Percentiles rank a stretch among this genome's conserved stretches.
phyloP scores from a whole-genome alignment of 495 filamentous ascomycete genomes.

The Aspergillus egyptiacus region DNA sequence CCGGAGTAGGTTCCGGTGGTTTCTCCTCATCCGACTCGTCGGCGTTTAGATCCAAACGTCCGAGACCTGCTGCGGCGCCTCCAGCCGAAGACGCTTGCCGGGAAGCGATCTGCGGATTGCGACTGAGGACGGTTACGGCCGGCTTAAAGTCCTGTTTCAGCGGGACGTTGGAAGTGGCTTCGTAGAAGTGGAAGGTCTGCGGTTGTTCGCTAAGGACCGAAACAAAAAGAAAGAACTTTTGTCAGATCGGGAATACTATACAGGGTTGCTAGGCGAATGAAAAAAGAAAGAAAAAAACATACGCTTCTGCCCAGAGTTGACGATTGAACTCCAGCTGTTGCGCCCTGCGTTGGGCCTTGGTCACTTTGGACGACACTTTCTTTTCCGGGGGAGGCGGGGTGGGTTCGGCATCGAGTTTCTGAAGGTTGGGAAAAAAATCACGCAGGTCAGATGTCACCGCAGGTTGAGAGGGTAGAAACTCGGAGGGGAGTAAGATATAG shows the following conservation, averaged over 20 bases:
- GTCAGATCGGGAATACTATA: neutral
- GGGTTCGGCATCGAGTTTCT: constrained; percentile 36
- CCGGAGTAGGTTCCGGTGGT: constrained; percentile 52
- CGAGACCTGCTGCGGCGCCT: constrained; percentile 53
- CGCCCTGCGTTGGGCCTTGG: constrained; percentile 70
- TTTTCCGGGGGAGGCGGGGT: constrained; percentile 35
- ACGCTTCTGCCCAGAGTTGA: constrained; percentile 86
- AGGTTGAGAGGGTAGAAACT: neutral
- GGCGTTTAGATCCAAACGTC: constrained; percentile 45
- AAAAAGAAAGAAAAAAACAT: too few species aligned
- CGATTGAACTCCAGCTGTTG: constrained; percentile 76
- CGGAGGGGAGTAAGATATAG: too few species aligned
- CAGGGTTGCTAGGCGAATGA: neutral
- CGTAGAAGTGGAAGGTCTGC: constrained; percentile 67
- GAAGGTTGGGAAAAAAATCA: constrained; percentile 8
- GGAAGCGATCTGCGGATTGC: constrained; percentile 57
- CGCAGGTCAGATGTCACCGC: constrained; percentile 10
- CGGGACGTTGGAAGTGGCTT: constrained; percentile 59
- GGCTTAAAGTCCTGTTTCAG: constrained; percentile 79
- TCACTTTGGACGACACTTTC: constrained; percentile 49
- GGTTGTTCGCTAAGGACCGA: constrained; percentile 45
- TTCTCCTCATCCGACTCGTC: constrained; percentile 64
- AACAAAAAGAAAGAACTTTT: constrained; percentile 9
- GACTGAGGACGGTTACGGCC: constrained; percentile 72
- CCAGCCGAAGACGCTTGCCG: constrained; percentile 32